A percentile compares a stretch with the other conserved stretches of the same genome.
Conservation (phyloP, 164 flowering plant genomes). For the Berberis thunbergii region DNA sequence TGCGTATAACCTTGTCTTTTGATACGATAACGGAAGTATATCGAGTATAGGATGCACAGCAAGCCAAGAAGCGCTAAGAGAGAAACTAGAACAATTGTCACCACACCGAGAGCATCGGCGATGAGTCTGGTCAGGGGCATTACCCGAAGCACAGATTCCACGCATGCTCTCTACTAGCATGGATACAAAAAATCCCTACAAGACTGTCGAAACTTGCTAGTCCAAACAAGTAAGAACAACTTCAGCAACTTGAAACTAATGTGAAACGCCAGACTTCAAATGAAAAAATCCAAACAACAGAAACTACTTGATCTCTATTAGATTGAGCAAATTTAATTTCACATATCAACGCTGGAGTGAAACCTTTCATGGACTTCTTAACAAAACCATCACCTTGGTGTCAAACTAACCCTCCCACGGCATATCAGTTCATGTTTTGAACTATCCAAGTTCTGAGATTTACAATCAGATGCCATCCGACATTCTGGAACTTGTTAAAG, state of each 20-base stretch:
- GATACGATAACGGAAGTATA: constrained; percentile 62
- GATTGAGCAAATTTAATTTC: no score
- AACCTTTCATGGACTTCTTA: no score
- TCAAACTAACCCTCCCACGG: no score
- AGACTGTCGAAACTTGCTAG: constrained; percentile 11
- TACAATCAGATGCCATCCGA: no score
- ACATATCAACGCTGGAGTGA: no score
- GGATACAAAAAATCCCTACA: constrained; percentile 40
- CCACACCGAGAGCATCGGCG: constrained; percentile 98
- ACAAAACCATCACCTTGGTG: no score
- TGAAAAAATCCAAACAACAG: background rate
- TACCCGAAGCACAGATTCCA: constrained; percentile 86
- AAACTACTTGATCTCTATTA: no score
- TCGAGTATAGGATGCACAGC: constrained; percentile 58
- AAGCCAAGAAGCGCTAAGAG: constrained; percentile 58
- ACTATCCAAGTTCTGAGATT: no score
- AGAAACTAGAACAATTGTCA: constrained; percentile 75
- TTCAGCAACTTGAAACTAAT: background rate
- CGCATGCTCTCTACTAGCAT: constrained; percentile 99
- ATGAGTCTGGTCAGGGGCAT: constrained; percentile 92
- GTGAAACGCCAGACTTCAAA: constrained; percentile 8
- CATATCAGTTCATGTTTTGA: no score
- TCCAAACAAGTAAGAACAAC: constrained; percentile 16
- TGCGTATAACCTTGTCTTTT: constrained; percentile 36
- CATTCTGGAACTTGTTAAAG: no score